phyloP scores from a whole-genome alignment of 129 eudicot genomes.

The sunflower (Helianthus annuus) region HanXRQr2.0-SUNRISE NC_035438.2:17721417-17721916 shows the following conservation, averaged over 20 bases:
- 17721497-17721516: slow-evolving; percentile 21
- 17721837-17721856: too few relatives aligned
- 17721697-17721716: not conserved
- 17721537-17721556: not conserved
- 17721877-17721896: too few relatives aligned
- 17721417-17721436: slow-evolving; percentile 45
- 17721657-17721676: slow-evolving; percentile 14
- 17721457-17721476: slow-evolving; percentile 15
- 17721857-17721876: too few relatives aligned
- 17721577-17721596: slow-evolving; percentile 13
- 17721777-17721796: too few relatives aligned
- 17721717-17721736: not conserved
- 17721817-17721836: too few relatives aligned
- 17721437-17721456: slow-evolving; percentile 3
- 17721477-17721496: slow-evolving; percentile 31
- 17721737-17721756: too few relatives aligned
- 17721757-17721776: too few relatives aligned
- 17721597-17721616: not conserved
- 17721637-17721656: slow-evolving; percentile 9
- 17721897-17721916: too few relatives aligned
- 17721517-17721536: slow-evolving; percentile 1
- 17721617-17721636: too few relatives aligned
- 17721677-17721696: not conserved
- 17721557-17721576: not conserved
- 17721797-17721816: too few relatives aligned